phyloP scores from a whole-genome alignment of 2,329 filamentous ascomycete genomes.

The Cercospora nicotianae region DNA sequence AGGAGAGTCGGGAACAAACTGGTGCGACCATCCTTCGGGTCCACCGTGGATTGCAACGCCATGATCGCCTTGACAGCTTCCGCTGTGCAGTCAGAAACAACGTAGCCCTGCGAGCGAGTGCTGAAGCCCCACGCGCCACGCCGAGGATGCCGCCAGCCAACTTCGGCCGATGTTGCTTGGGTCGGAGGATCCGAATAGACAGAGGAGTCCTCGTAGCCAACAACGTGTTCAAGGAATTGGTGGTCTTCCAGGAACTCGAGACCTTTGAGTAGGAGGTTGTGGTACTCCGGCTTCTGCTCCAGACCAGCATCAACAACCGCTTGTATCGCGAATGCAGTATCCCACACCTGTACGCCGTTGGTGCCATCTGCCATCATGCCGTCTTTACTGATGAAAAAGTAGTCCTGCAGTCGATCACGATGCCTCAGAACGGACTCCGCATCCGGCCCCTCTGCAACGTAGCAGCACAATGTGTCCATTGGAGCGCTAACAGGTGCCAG shows the following conservation, averaged over 20 bases:
- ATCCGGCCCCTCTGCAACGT: conserved; percentile 77
- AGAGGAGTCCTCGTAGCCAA: conserved; percentile 68
- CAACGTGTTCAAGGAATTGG: conserved; percentile 82
- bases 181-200: conserved; percentile 37
- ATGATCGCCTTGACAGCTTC: conserved; percentile 88
- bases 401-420: conserved; percentile 78
- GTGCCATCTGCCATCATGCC: conserved; percentile 95
- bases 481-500: conserved; percentile 87
- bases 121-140: conserved; percentile 98
- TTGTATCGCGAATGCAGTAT: conserved; percentile 88
- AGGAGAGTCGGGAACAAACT: conserved; percentile 67
- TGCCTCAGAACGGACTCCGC: conserved; percentile 71
- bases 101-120: conserved; percentile 88
- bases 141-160: conserved; percentile 75
- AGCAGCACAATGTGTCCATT: conserved; percentile 87
- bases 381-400: conserved; percentile 86
- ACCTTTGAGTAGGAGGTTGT: conserved; percentile 78
- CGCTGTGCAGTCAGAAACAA: conserved; percentile 90
- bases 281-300: conserved; percentile 73
- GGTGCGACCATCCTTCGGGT: conserved; percentile 35
- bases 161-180: conserved; percentile 31
- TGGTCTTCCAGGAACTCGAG: conserved; percentile 85
- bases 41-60: conserved; percentile 74
- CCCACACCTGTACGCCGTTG: conserved; percentile 97
- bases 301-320: conserved; percentile 76